Base-by-base conservation (phyloP, 208 protist species). In the Wallacemonas sp. region DNA sequence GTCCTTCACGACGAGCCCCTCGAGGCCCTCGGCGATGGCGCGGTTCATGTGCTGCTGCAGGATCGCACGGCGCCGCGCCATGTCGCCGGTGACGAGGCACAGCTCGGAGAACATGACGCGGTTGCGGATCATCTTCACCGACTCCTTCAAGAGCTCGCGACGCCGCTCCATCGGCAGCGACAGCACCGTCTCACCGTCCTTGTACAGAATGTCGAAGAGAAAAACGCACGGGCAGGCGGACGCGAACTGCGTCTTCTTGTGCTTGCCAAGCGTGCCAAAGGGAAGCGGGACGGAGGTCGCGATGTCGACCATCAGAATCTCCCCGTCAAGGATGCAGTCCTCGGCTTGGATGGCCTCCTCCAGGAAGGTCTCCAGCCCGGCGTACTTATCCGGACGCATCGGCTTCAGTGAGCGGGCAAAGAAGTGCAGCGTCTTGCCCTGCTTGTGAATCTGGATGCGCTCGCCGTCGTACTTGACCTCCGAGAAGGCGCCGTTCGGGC, bases 401-500 rank as follows among this genome's bases (percentile, higher is more conserved):
- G 83, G 86, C 72, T 92, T 90, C 28, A 97, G 73, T 31, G 76
- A 91, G 62, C 84, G 81, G 1, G 80, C 81, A 42, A 81, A 97
- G 67, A 82, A 97, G 20, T 32, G 50, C 48, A 93, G 76, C 18
- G 57, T 67, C 28, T 81, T 70, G 33, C 82, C 86, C 8, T 81
- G 44, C 59, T 86, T 92, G 73, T 96, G 88, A 20, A 94, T 84
- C 49, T 95, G 93, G 59, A 96, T 93, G 46, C 89, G 72, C 72
- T 96, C 89, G 12, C 91, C 93, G 61, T 96, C 89, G 67, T 95
- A 95, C 76, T 95, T 97, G 32, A 94, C 81, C 65, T 97, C 91
- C 7, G 81, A 87, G 64, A 79, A 93, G 25, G 85, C 77, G n/a
- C 86, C 84, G 66, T 93, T 89, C 26, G 89, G 87, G 74, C 79